Base-by-base conservation (phyloP, 1,284 basidiomycete species). In the Leccinum fallax region DNA sequence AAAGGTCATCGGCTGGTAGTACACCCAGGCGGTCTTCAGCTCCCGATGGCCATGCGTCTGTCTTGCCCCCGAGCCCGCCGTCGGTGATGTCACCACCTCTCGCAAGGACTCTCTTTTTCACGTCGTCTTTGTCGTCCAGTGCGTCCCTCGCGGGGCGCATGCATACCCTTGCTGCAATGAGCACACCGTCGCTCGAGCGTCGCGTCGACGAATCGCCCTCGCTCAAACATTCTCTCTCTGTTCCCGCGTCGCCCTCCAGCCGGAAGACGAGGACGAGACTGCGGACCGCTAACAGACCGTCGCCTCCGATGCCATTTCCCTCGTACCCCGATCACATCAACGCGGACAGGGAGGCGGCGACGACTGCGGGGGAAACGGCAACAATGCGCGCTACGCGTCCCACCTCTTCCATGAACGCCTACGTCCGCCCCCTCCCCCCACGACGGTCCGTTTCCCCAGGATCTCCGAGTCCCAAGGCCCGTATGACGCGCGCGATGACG, bases 1-100 rank as follows among this genome's bases (percentile, higher is more conserved):
- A 55, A 51, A 49, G 6, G 3, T 36, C 7, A 16, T 58, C 54
- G 5, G 43, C n/a, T 1, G 21, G 26, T 16, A 34, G 53, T 55
- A 2, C 28, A 9, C 62, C 61, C 16, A 63, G 56, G 40, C 60
- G 56, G 8, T 63, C 53, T 46, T 73, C 66, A 3, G 48, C 49
- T 51, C 43, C 68, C 8, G 68, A 74, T 24, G 52, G 36, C 0
- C 71, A 74, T 19, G 63, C 59, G 2, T 70, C 64, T 1, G 56
- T 75, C 26, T 55, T 74, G 11, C 75, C 75, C 5, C 64, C 61
- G 16, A 70, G 70, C 49, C 74, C 75, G 3, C 66, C 73, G 2
- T 66, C 59, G 7, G 43, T 76, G 34, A 76, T 65, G 74, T 75
- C 74, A 4, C 64, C 70, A 1, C 73, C 71, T 8, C 74, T 75